A percentile compares a stretch with the other conserved stretches of the same genome.
phyloP scores from a whole-genome alignment of 2,329 filamentous ascomycete genomes.

The Colletotrichum lini region DNA sequence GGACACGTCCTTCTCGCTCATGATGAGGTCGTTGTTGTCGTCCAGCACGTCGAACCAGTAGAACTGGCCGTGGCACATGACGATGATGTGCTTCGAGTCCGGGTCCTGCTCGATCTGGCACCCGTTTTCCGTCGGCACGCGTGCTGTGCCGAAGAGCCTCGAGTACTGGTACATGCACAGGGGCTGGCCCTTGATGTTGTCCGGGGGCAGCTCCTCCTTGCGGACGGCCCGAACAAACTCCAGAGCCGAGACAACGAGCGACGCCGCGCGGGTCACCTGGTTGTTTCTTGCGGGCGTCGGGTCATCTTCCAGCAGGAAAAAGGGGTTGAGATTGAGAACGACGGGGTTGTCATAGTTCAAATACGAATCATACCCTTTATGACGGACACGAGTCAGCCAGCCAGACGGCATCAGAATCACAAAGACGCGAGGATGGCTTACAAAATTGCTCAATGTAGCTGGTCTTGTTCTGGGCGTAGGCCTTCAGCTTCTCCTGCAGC shows the following conservation, averaged over 20 bases:
- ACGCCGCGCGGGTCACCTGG: slow-evolving; percentile 94
- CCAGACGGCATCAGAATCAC: neutral
- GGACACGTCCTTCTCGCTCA: slow-evolving; percentile 94
- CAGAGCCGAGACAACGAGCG: slow-evolving; percentile 89
- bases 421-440: slow-evolving; percentile 56
- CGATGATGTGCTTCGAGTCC: slow-evolving; percentile 91
- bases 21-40: slow-evolving; percentile 93
- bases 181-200: slow-evolving; percentile 85
- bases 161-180: slow-evolving; percentile 99
- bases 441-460: slow-evolving; percentile 99
- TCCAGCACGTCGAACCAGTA: slow-evolving; percentile 99
- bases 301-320: slow-evolving; percentile 97
- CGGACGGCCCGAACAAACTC: slow-evolving; percentile 94
- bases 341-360: slow-evolving; percentile 98
- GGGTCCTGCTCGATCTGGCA: slow-evolving; percentile 97
- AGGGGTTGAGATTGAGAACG: slow-evolving; percentile 96
- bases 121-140: slow-evolving; percentile 93
- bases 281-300: slow-evolving; percentile 97
- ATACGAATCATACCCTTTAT: slow-evolving; percentile 95
- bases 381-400: neutral
- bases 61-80: slow-evolving; percentile 94
- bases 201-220: slow-evolving; percentile 92
- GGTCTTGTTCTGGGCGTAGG: slow-evolving; percentile 89
- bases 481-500: slow-evolving; percentile 89
- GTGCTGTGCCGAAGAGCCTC: slow-evolving; percentile 91